Base-by-base conservation (phyloP, 345 rosid species). In the Bruguiera sexangula region DNA sequence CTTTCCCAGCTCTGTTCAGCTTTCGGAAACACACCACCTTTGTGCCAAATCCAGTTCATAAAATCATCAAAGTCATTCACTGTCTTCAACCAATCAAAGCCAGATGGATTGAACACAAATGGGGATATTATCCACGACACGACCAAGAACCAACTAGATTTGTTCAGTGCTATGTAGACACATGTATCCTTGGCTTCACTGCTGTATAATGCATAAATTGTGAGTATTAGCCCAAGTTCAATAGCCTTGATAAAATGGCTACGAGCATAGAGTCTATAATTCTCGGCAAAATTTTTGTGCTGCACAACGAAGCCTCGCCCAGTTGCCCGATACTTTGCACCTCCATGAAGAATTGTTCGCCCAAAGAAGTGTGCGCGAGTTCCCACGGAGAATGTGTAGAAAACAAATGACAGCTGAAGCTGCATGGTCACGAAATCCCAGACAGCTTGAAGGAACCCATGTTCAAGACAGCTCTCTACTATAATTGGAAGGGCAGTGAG, bases 401-500 rank as follows among this genome's bases (percentile, higher is more conserved):
- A 94, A 62, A 94, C 81, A 19, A 96, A 94, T 71, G 98, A 91
- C 57, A 94, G 96, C 82, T 94, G 96, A 60, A 94, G 89, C 86
- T 88, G 86, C 97, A 94, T 94, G 10, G 93, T 94, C 67, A 94
- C 74, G 88, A 94, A 94, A 80, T 89, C 98, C 97, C 98, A 94
- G 57, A 88, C 37, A 48, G 97, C 96, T 65, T 84, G 86, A 81
- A 94, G 92, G 77, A 94, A 94, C 27, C 98, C 98, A 68, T 84
- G 96, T 85, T 94, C 98, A 54, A 94, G 88, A 64, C 96, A 79
- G 73, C 89, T 91, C 83, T 94, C 98, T 64, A 94, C 93, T 63
- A 94, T 86, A 97, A 94, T 94, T 1, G 98, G 98, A 71, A 94
- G 96, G 66, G 97, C 96, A 20, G 97, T 94, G 78, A 94, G 91